Base-by-base conservation (phyloP, 2,329 filamentous ascomycete species). In the Magnaporthiopsis rhizophila region DNA sequence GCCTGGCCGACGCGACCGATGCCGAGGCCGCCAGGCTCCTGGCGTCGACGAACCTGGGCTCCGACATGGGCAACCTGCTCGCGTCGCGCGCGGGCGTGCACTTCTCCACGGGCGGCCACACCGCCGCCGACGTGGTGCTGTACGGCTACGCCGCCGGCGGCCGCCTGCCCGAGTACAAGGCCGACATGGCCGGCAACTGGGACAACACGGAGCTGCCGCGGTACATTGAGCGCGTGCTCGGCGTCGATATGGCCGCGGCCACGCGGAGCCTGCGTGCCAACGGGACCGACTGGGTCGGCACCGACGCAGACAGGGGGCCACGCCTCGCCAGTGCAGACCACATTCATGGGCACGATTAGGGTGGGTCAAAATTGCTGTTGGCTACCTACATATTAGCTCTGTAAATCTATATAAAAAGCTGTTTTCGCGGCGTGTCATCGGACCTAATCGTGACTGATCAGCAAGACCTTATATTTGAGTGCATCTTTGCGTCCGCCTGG, bases 91-190 rank as follows among this genome's bases (percentile, higher is more conserved):
- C 62, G 13, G 62, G 62, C 8, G 30, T 64, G 24, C n/a, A 70
- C 74, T 32, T 72, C 74, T 15, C 69, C 7, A 77, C 75, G 3
- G 70, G 72, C 11, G 75, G 75, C 0, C 76, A 78, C 65, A 73
- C 72, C 3, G 75, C 73, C 1, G 70, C 73, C 58, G 76, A 78
- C 65, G 70, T 76, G 28, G 74, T 71, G 0, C 68, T 78, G 21
- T 74, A 74, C 62, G 76, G 75, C 5, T 75, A 77, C 58, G 68
- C 66, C 15, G 67, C 68, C 38, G 66, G 64, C n/a, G 62, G 65
- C 7, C 66, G 66, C 28, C 64, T 62, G n/a, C 58, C 38, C 6
- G 67, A 69, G 62, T 65, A 72, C 34, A 67, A 69, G 62, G 59
- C 67, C 53, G 64, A 70, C 30, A 67, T 75, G 64, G 68, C 68